phyloP scores from a whole-genome alignment of 2,329 filamentous ascomycete species.

The Cytospora schulzeri region DNA sequence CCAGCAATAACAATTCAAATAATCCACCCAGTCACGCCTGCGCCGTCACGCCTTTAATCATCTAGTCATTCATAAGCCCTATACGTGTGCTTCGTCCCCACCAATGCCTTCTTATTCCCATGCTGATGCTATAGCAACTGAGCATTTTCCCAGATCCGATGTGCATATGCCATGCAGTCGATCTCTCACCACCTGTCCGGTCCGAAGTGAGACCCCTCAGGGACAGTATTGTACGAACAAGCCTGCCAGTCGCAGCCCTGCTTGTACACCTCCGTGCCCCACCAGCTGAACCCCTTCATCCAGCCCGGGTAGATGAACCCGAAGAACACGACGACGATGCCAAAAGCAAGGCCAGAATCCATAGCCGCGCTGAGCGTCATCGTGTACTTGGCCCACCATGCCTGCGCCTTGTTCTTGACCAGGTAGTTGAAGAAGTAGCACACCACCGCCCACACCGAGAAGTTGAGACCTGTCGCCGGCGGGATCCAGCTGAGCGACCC shows the following conservation, averaged over 20 bases:
- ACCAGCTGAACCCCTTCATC: constrained; percentile 77
- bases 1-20: neutral
- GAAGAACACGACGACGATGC: constrained; percentile 83
- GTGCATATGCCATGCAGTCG: constrained; percentile 1
- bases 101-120: neutral
- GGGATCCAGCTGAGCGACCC: constrained; percentile 85
- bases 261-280: constrained; percentile 86
- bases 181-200: constrained; percentile 57
- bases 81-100: constrained; percentile 1
- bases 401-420: constrained; percentile 66
- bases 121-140: constrained; percentile 3
- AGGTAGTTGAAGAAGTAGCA: constrained; percentile 84
- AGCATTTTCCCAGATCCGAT: neutral
- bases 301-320: constrained; percentile 80
- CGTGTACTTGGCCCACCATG: constrained; percentile 90
- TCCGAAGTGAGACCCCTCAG: constrained; percentile 67
- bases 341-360: constrained; percentile 80
- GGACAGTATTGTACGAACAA: constrained; percentile 68
- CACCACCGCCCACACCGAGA: constrained; percentile 82
- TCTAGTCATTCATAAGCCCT: constrained; percentile 16
- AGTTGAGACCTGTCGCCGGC: constrained; percentile 83
- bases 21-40: neutral
- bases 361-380: constrained; percentile 85
- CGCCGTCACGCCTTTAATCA: neutral
- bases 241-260: constrained; percentile 84